Evolutionary conservation across 2,329 filamentous ascomycete species (phyloP), one percentile per base, ranked within the genome.

Genomic region (Pyrenophora graminea): DNA sequence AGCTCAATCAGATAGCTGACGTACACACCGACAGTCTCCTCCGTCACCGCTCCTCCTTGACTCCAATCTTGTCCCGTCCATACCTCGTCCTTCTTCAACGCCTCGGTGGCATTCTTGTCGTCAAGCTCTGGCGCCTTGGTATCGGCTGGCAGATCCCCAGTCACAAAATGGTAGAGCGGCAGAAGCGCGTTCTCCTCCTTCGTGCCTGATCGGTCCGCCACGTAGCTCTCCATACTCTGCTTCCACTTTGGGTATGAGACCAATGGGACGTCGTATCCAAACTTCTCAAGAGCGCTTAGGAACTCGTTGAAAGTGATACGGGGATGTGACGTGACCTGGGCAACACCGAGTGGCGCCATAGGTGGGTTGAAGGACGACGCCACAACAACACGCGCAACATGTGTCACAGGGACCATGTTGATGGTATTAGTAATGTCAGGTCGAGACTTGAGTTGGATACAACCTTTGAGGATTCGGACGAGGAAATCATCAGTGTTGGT

Each of bases 401-500:
- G 90, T 56, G 85, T 85, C 21, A 96, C 91, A 0, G 93, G 92
- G 0, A 96, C 89, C 72, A 87, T 85, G 77, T 97, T 97, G 73
- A 97, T 85, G 0, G 90, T 90, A 77, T 96, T 97, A 70, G 80
- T 75, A 61, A 97, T 95, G 60, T 83, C 81, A 1, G 92, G 93
- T 0, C 90, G 82, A 2, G 81, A 80, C 2, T 77, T 77, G 2
- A 97, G 79, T 73, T 97, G 92, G 43, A 96, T 79, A 65, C 91
- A 96, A 50, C 91, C 92, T 77, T 97, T 96, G 49, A 87, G 77
- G 76, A 97, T 84, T 33, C 93, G 85, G 58, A 96, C 83, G 6
- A 97, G 77, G 78, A 97, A 97, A 74, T 97, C 93, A 67, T 97
- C 93, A 1, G 86, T 92, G 71, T 90, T 70, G 77, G 88, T 56